Base-by-base conservation (phyloP, 495 filamentous ascomycete genomes). In the Podospora tetraspora region DNA sequence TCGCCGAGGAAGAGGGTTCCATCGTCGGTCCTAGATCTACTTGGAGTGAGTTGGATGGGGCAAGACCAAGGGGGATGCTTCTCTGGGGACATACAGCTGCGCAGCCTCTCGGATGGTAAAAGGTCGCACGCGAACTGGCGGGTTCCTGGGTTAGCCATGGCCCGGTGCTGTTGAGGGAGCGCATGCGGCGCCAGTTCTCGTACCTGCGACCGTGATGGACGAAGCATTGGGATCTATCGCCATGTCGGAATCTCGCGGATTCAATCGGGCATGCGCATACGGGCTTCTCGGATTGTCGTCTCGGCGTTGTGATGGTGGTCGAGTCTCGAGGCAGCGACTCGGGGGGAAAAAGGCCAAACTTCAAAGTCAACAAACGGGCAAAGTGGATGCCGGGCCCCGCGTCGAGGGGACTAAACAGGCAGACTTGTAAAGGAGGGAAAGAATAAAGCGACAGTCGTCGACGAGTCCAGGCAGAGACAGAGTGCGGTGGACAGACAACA, bases 1-100 rank as follows among this genome's bases (percentile, higher is more conserved):
- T 98, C 95, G 59, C 95, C 95, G 27, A 99, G 88, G 78, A 99
- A 98, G 32, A 96, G 78, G 1, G 93, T 92, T 52, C 89, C 87
- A 79, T 98, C 95, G 68, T 98, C 94, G 72, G 83, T 87, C 77
- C 88, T 89, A 56, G 91, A 85, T 82, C 88, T 90, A 62, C 59
- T 66, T 22, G 4, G 5, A 16, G 22, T 12, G 34, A 61, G 43
- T 64, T 64, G 62, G 11, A n/a, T 30, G 19, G 30, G 13, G 22
- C 23, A 16, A 21, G 6, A 11, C 30, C 16, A 19, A 1, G 3
- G 19, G 24, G 4, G 9, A n/a, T 21, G n/a, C 27, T 30, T 74
- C 3, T 13, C 1, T 13, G 29, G n/a, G 12, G 29, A 3, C 85
- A 43, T 76, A 89, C 87, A 90, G 72, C 77, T 89, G 87, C 23